A percentile compares a stretch with the other conserved stretches of the same genome.
phyloP scores from a whole-genome alignment of 176 grass and related monocot genomes.

The Chrysopogon serrulatus region DNA sequence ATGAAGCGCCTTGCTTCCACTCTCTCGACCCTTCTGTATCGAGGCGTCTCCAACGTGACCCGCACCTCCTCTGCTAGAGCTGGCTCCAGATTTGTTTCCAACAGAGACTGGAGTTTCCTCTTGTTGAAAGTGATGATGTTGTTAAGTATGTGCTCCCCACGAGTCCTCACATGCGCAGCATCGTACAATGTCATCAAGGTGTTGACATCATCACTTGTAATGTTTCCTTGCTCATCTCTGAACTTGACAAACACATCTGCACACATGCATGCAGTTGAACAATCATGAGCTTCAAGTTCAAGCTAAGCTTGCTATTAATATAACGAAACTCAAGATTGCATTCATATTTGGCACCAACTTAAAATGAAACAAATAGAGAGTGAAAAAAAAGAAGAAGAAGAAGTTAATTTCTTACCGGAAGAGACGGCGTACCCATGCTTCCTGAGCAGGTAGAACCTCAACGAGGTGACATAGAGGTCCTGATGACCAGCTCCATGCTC shows the following conservation, averaged over 20 bases:
- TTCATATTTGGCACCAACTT: background rate
- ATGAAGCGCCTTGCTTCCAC: constrained; percentile 34
- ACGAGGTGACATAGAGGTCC: background rate
- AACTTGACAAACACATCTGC: background rate
- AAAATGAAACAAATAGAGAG: too few species aligned
- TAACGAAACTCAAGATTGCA: too few species aligned
- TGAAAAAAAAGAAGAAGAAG: too few species aligned
- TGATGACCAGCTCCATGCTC: background rate
- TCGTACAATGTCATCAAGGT: background rate
- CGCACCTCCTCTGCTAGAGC: background rate
- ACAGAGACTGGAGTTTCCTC: background rate
- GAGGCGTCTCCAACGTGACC: background rate
- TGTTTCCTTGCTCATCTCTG: background rate
- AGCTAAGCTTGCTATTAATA: background rate
- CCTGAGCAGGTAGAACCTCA: background rate
- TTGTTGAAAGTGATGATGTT: background rate
- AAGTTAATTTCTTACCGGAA: background rate
- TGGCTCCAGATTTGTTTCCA: background rate
- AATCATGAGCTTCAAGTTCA: background rate
- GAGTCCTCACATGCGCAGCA: background rate
- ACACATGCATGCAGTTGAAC: background rate
- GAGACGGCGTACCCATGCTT: background rate
- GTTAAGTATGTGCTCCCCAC: background rate
- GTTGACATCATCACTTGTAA: background rate
- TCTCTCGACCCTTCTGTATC: constrained; percentile 29